These are phyloP conservation scores for Pisolithus marmoratus DNA, from an alignment of 768 basidiomycete genomes.

Conservation along the genomic window DNA sequence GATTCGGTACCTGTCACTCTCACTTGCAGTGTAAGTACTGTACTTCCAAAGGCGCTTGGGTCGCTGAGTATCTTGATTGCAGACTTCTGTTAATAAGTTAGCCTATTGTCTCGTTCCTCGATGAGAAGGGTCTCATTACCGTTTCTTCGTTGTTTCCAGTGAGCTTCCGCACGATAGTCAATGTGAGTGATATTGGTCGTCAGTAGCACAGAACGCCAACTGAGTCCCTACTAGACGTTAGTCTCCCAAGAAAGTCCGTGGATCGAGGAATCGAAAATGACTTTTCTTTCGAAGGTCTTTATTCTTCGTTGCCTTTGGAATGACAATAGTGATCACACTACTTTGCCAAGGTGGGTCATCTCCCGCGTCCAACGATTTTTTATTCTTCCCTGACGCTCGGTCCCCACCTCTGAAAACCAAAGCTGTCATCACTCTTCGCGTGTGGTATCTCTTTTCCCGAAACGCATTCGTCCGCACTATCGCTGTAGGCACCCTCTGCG, in stretches of 20 bases:
- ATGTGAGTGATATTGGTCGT: background rate
- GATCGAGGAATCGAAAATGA: too few species aligned
- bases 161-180: background rate
- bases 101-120: background rate
- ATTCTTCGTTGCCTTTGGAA: background rate
- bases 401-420: background rate
- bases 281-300: background rate
- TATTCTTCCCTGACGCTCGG: too few species aligned
- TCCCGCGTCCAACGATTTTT: background rate
- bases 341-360: constrained; percentile 15
- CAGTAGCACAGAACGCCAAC: too few species aligned
- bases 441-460: constrained; percentile 15
- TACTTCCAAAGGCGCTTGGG: too few species aligned
- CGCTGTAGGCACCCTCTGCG: background rate
- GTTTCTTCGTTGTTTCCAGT: background rate
- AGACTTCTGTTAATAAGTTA: background rate
- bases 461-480: background rate
- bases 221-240: constrained; percentile 2
- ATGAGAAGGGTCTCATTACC: background rate
- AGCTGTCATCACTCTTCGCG: constrained; percentile 12
- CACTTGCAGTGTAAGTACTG: background rate
- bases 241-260: background rate
- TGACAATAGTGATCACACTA: background rate
- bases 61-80: background rate
- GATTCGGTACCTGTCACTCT: constrained; percentile 6